Percentiles rank a stretch among this genome's conserved stretches.
These are phyloP conservation scores for Dioszegia aurantiaca DNA, from an alignment of 768 basidiomycete species.

Conservation along the genomic window DNA sequence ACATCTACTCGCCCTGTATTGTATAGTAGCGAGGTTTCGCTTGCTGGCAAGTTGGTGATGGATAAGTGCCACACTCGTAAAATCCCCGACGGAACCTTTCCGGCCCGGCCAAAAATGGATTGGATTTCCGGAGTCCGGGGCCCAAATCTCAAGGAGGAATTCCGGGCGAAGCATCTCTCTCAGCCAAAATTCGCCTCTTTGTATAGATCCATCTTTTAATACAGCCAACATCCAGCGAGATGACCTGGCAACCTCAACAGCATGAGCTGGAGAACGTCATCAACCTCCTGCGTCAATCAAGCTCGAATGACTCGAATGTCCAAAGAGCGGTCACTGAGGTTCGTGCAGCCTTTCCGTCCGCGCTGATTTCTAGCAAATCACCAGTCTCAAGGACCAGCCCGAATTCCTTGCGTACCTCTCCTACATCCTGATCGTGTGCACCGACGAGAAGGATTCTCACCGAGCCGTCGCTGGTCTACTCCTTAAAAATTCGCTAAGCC, in stretches of 20 bases:
- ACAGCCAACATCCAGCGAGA: slow-evolving; percentile 28
- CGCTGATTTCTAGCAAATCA: slow-evolving; percentile 38
- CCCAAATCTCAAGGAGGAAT: no score
- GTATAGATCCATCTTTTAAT: background rate
- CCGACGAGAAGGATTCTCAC: slow-evolving; percentile 84
- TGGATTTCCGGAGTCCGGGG: background rate
- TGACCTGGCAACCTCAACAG: slow-evolving; percentile 79
- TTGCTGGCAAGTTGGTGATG: no score
- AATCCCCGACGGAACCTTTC: no score
- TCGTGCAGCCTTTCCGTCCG: slow-evolving; percentile 29
- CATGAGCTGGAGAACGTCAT: slow-evolving; percentile 87
- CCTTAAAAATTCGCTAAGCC: slow-evolving; percentile 84
- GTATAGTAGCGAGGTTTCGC: no score
- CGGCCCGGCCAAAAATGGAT: background rate
- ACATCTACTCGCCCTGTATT: no score
- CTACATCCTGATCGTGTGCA: slow-evolving; percentile 78
- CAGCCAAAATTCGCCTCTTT: no score
- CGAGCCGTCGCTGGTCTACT: slow-evolving; percentile 93
- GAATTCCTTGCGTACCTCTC: slow-evolving; percentile 96
- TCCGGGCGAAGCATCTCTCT: no score
- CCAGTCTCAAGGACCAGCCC: slow-evolving; percentile 66
- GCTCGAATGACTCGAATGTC: slow-evolving; percentile 66
- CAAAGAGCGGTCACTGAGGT: slow-evolving; percentile 84
- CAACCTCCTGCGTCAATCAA: slow-evolving; percentile 85
- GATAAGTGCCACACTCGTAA: no score